Base-by-base conservation (phyloP, 2,329 filamentous ascomycete species). In the Stachybotrys chartarum region DNA sequence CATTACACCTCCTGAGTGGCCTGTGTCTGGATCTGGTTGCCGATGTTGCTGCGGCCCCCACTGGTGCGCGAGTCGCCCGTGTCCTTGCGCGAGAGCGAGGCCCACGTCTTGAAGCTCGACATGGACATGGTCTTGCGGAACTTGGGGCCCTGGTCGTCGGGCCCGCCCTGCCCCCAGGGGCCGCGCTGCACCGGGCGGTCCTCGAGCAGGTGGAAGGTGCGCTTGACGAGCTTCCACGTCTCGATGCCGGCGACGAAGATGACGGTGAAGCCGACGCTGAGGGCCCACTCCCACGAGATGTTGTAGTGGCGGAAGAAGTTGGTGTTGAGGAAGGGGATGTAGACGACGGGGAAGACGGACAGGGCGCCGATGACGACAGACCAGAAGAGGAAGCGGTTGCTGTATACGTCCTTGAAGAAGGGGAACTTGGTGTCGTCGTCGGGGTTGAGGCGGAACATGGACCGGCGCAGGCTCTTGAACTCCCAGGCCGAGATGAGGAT, bases 401-500 rank as follows among this genome's bases (percentile, higher is more conserved):
- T 74, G 73, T 84, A 88, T 7, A 91, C 68, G 60, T 89, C 86
- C 64, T 76, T 74, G 70, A 82, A 81, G 51, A 85, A 67, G 31
- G 80, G 76, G 66, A 83, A 79, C 45, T 65, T 68, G 59, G 75
- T 78, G 46, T 70, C 66, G 67, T 77, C 74, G 30, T 78, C 74
- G 1, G 81, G 78, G 63, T 84, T 76, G 64, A 90, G 81, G 48
- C 79, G 78, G 77, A 91, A 90, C 72, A 91, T 79, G 49, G 84
- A 88, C 14, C 86, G 83, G 6, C 85, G 82, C 65, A 89, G 80
- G 64, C 86, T 82, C 71, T 90, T 86, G 73, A 90, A 87, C 72
- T 91, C 87, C 87, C 87, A 91, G 2, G 88, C 87, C 1, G 87
- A 83, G 65, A 91, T 79, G 51, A 91, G 79, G 42, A 89, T 86